phyloP scores from a whole-genome alignment of 1,284 basidiomycete genomes.

The Moesziomyces aphidis region DNA sequence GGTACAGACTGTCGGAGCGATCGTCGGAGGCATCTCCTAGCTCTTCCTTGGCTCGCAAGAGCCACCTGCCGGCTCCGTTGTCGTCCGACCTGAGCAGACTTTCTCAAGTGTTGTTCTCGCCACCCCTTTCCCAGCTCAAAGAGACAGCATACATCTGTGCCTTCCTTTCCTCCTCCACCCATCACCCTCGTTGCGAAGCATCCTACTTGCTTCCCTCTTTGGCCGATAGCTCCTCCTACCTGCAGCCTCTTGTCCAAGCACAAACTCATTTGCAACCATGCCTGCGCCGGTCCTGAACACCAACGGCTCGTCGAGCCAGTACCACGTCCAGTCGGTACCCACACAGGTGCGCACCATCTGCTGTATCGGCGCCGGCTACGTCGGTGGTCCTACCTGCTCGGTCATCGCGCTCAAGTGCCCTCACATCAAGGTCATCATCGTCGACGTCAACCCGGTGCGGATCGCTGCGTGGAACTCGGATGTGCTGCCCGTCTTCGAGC shows the following conservation, averaged over 20 bases:
- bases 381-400: slow-evolving; percentile 83
- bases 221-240: neutral
- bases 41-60: slow-evolving; percentile 1
- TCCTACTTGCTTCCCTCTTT: neutral
- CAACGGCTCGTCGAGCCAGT: slow-evolving; percentile 32
- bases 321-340: slow-evolving; percentile 33
- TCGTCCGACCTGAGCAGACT: slow-evolving; percentile 6
- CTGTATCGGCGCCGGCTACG: slow-evolving; percentile 90
- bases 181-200: neutral
- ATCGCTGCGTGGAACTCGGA: slow-evolving; percentile 94
- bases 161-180: slow-evolving; percentile 1
- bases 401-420: slow-evolving; percentile 96
- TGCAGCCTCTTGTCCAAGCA: neutral
- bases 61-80: neutral
- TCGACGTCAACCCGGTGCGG: slow-evolving; percentile 93
- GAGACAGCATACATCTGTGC: neutral
- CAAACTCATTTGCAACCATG: neutral
- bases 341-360: slow-evolving; percentile 64
- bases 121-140: neutral
- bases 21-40: neutral
- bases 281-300: neutral
- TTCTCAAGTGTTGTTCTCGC: slow-evolving; percentile 19
- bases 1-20: slow-evolving; percentile 5
- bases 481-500: slow-evolving; percentile 90
- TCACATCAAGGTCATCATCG: slow-evolving; percentile 93